Base-by-base conservation (phyloP, 306 rosid genomes). In the Quercus berberidifolia region DNA sequence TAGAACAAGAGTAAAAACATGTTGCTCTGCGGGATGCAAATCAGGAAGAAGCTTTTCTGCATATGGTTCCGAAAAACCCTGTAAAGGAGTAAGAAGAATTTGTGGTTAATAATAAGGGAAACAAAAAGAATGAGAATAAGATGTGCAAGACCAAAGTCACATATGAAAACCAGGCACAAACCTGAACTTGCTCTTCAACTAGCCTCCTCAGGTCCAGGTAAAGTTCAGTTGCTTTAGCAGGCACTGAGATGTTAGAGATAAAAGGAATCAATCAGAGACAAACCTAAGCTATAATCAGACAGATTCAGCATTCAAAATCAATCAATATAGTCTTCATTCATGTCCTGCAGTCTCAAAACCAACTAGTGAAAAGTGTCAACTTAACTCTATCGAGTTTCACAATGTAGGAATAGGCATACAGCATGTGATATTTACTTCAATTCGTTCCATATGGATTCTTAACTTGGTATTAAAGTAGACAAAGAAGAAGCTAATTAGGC, bases 41-140 rank as follows among this genome's bases (percentile, higher is more conserved):
- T 95, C 98, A 55, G 99, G 99, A 89, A 95, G 99, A 85, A 95
- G 99, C 89, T 91, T 93, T 71, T 95, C 99, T 4, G 97, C 76
- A 17, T 85, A 91, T 78, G 99, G 99, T 79, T 95, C 99, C 0
- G 97, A 87, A 78, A 89, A 93, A 79, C 92, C 87, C 99, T 95
- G 81, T 30, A 82, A 81, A 30, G 72, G 49, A 64, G 72, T 73
- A 83, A 67, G 79, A 38, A 75, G 28, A 69, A 55, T 49, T 73
- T 6, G 69, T 20, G 74, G 76, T 87, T 79, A 82, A 75, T 54
- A 71, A 21, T 60, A 73, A 25, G 13, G 55, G 25, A 71, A 35
- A 17, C 1, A 55, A 7, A 69, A 71, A 43, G 33, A 23, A 14
- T 55, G 54, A 62, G 26, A 74, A 65, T 49, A 59, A 25, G 74